These are phyloP conservation scores for Leccinum boreale DNA, from an alignment of 768 basidiomycete species.

Conservation along the genomic window DNA sequence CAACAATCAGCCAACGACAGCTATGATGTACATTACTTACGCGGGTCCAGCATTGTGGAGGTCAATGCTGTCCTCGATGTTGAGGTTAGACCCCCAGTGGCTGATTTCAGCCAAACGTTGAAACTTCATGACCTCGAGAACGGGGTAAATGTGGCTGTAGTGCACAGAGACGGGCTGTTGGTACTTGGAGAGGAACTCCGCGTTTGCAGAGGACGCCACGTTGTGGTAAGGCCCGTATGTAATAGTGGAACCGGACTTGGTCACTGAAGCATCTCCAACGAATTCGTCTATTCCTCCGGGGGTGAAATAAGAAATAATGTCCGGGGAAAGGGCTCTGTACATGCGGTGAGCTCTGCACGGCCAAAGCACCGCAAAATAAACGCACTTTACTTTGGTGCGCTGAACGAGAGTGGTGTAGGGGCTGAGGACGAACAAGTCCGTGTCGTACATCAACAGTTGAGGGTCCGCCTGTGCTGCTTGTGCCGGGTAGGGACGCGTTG, in stretches of 20 bases:
- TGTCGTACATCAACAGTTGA: constrained; percentile 75
- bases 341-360: constrained; percentile 3
- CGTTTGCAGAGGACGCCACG: constrained; percentile 59
- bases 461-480: constrained; percentile 70
- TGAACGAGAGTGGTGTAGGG: constrained; percentile 81
- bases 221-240: constrained; percentile 88
- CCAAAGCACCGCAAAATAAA: constrained; percentile 4
- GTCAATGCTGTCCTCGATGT: constrained; percentile 83
- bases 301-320: constrained; percentile 68
- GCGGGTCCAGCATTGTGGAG: constrained; percentile 87
- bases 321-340: constrained; percentile 64
- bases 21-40: constrained; percentile 48
- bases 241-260: constrained; percentile 74
- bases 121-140: constrained; percentile 71
- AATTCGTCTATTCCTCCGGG: constrained; percentile 61
- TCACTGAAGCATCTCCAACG: constrained; percentile 55
- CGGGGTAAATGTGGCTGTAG: constrained; percentile 79
- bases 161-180: constrained; percentile 73
- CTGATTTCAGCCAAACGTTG: constrained; percentile 85
- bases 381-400: constrained; percentile 83
- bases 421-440: constrained; percentile 78
- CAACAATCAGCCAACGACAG: not conserved
- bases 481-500: constrained; percentile 72
- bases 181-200: constrained; percentile 52
- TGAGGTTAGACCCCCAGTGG: constrained; percentile 95